These are phyloP conservation scores for Ophiostoma piceae DNA, from an alignment of 2,329 filamentous ascomycete genomes.

Conservation along the genomic window DNA sequence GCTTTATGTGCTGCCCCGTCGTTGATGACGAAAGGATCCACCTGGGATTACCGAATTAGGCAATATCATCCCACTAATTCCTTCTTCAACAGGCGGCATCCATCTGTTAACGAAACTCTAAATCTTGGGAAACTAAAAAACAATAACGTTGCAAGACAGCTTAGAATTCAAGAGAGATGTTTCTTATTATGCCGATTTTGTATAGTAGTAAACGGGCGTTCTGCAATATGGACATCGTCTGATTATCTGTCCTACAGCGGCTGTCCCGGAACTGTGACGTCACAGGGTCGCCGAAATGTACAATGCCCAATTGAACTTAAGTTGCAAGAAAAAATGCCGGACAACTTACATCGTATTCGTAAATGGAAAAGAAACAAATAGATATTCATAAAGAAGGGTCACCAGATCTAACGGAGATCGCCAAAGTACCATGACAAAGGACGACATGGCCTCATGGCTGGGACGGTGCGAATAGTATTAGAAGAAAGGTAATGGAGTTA, in stretches of 20 bases:
- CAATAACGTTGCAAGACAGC: background rate
- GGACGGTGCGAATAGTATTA: background rate
- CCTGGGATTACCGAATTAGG: background rate
- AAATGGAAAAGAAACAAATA: background rate
- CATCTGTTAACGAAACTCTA: background rate
- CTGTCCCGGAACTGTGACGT: background rate
- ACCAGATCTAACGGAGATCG: background rate
- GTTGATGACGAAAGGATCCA: background rate
- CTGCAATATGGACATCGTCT: background rate
- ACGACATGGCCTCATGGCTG: background rate
- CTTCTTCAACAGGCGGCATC: background rate
- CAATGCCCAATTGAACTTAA: background rate
- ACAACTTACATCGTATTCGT: background rate
- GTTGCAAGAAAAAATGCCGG: background rate
- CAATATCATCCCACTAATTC: background rate
- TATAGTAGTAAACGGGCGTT: background rate
- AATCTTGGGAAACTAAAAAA: background rate
- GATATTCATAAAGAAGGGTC: background rate
- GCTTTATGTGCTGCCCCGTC: background rate
- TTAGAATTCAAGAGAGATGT: background rate
- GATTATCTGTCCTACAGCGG: background rate
- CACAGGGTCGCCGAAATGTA: background rate
- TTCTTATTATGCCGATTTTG: background rate
- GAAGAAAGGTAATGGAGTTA: background rate
- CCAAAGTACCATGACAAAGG: background rate